Evolutionary conservation across 192 early-diverging fungal genomes (phyloP).

Genomic region (Helicostylum pulchrum): DNA sequence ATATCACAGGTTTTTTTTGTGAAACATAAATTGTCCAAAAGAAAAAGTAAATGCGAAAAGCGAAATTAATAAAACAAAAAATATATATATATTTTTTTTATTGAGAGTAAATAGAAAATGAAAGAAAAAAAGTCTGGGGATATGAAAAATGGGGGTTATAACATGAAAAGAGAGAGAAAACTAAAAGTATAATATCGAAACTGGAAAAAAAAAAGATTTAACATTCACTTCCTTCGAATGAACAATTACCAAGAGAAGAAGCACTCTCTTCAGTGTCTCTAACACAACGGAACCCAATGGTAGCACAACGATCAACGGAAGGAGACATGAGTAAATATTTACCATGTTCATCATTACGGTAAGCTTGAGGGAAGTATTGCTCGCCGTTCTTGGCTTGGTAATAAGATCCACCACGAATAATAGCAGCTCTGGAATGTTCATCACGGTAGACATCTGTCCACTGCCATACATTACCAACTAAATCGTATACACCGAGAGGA

Average conservation of each 20-base stretch:
- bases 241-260: constrained; percentile 21
- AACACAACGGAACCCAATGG: constrained; percentile 29
- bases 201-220: background rate
- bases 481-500: constrained; percentile 23
- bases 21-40: no score
- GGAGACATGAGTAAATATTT: constrained; percentile 24
- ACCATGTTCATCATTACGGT: constrained; percentile 18
- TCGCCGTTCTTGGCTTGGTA: constrained; percentile 12
- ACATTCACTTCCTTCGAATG: constrained; percentile 3
- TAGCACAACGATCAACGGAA: constrained; percentile 18
- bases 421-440: constrained; percentile 16
- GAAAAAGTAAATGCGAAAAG: no score
- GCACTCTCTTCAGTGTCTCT: constrained; percentile 24
- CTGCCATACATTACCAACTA: constrained; percentile 27
- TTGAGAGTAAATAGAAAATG: no score
- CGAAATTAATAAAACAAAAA: no score
- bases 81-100: no score
- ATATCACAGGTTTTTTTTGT: no score
- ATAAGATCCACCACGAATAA: constrained; percentile 27
- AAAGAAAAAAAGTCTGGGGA: no score
- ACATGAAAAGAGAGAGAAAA: no score
- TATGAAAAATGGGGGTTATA: no score
- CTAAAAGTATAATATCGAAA: no score
- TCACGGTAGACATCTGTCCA: constrained; percentile 28
- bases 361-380: constrained; percentile 24